These are phyloP conservation scores for Leishmania amazonensis DNA, from an alignment of 208 protist genomes.

Conservation along the genomic window DNA sequence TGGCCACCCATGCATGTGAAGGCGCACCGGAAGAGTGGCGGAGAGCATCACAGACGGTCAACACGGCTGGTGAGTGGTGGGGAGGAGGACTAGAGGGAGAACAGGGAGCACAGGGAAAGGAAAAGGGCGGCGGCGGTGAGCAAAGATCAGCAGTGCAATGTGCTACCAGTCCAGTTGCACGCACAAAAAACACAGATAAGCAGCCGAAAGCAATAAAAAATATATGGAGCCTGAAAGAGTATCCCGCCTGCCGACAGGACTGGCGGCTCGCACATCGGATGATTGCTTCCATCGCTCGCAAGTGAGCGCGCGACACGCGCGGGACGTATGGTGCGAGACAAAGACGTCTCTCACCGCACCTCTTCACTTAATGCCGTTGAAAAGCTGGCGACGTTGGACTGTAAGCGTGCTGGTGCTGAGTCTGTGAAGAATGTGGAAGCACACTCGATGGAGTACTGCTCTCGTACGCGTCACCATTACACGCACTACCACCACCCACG, in stretches of 20 bases:
- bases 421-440: neutral
- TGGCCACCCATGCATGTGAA: no score
- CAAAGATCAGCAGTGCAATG: neutral
- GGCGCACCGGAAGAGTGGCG: no score
- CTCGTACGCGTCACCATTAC: neutral
- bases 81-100: no score
- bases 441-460: neutral
- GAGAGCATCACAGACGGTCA: no score
- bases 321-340: neutral
- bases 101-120: neutral
- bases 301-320: neutral
- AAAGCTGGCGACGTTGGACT: neutral
- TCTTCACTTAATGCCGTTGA: neutral
- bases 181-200: neutral
- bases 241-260: neutral
- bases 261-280: neutral
- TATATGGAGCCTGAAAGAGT: neutral
- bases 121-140: neutral
- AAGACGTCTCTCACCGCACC: neutral
- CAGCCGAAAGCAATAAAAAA: neutral
- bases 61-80: no score
- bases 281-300: neutral
- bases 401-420: neutral
- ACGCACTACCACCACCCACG: neutral
- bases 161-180: neutral